Percentiles rank a stretch among this genome's conserved stretches.
Evolutionary conservation across 2,329 filamentous ascomycete genomes (phyloP).

Genomic region (Triangularia setosa): DNA sequence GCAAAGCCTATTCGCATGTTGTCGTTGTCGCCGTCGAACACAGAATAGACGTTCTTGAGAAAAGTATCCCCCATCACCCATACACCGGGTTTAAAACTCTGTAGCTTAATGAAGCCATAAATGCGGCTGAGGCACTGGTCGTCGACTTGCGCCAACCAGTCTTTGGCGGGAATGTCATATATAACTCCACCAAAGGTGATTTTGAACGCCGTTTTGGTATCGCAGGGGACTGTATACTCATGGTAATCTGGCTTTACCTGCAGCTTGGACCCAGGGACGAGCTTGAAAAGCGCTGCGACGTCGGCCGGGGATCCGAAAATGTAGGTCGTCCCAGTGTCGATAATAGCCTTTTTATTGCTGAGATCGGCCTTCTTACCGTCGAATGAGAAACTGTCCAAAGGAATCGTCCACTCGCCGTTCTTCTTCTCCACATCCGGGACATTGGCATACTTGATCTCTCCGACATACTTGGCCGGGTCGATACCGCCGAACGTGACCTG

Average conservation of each 20-base stretch:
- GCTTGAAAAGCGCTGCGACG: conserved; percentile 62
- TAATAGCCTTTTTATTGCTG: conserved; percentile 56
- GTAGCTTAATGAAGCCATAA: conserved; percentile 52
- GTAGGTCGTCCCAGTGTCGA: conserved; percentile 82
- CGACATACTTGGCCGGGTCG: conserved; percentile 63
- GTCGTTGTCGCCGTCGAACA: conserved; percentile 68
- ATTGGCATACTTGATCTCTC: conserved; percentile 63
- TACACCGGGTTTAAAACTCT: conserved; percentile 46
- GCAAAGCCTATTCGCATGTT: conserved; percentile 54
- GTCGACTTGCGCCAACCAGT: conserved; percentile 57
- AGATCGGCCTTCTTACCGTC: conserved; percentile 56
- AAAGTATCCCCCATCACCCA: conserved; percentile 88
- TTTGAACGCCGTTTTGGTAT: conserved; percentile 56
- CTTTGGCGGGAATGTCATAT: conserved; percentile 64
- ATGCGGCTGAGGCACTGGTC: conserved; percentile 66
- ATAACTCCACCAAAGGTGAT: conserved; percentile 65
- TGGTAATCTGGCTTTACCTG: conserved; percentile 45
- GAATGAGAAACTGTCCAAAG: conserved; percentile 61
- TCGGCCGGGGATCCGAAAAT: conserved; percentile 67
- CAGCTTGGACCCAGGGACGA: conserved; percentile 59
- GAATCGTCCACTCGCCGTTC: conserved; percentile 67
- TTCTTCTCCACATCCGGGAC: conserved; percentile 40
- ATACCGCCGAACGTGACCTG: conserved; percentile 73
- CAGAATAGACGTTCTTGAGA: conserved; percentile 82
- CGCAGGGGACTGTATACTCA: conserved; percentile 70